Evolutionary conservation across 139 green algal species (phyloP).

Genomic region (Closterium sp.): DNA sequence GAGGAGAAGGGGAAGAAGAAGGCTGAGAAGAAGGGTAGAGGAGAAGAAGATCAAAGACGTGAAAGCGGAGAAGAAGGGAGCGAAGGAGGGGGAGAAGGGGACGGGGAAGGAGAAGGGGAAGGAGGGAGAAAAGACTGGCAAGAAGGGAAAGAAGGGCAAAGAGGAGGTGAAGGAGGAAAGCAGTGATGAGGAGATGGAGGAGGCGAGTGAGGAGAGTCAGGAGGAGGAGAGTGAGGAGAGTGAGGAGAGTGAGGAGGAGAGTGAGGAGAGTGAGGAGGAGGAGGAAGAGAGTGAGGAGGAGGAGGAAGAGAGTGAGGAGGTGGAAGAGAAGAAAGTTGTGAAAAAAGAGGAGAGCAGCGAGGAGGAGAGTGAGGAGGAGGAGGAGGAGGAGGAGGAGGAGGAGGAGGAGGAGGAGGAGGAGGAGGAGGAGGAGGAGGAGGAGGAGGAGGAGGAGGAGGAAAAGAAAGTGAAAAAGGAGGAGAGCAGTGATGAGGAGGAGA

Average conservation of each 20-base stretch:
- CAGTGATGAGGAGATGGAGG: too few relatives aligned
- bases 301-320: background rate
- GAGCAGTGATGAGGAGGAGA: background rate
- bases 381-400: too few relatives aligned
- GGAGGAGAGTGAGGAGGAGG: background rate
- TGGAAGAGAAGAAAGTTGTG: background rate
- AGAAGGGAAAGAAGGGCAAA: background rate
- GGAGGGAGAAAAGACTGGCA: background rate
- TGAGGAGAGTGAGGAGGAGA: background rate
- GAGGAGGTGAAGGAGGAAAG: background rate
- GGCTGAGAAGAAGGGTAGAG: too few relatives aligned
- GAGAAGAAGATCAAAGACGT: background rate
- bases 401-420: too few relatives aligned
- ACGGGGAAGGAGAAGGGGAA: background rate
- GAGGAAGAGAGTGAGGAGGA: background rate
- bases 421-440: too few relatives aligned
- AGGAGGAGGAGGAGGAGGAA: background rate
- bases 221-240: background rate
- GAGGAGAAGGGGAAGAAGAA: background rate
- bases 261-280: background rate
- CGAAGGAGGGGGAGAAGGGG: background rate
- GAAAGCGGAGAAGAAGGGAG: background rate
- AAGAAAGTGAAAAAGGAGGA: background rate
- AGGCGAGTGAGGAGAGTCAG: too few relatives aligned
- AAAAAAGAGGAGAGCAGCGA: background rate